Base-by-base conservation (phyloP, 1,284 basidiomycete species). In the Papiliotrema flavescens region DNA sequence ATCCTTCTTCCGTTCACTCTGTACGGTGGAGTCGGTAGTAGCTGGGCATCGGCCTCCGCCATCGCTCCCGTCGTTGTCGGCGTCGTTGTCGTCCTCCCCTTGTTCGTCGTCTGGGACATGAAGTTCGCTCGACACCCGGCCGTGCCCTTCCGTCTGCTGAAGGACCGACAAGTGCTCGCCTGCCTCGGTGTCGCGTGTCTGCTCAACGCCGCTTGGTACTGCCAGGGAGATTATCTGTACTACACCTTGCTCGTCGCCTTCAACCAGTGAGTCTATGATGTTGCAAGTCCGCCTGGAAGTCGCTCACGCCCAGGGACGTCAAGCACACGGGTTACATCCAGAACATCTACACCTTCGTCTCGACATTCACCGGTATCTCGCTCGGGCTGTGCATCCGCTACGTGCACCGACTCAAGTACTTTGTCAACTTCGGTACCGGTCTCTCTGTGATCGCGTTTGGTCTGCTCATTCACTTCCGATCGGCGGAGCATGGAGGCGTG, bases 1-100 rank as follows among this genome's bases (percentile, higher is more conserved):
- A 74, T 79, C 56, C 66, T 79, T 11, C 61, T 77, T 0, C 77
- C 77, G 0, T 69, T 79, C 54, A 74, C 76, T 5, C 66, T 79
- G 28, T 76, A 76, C 1, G 75, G 74, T 0, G 70, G 71, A 11
- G 50, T 59, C 0, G 58, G 52, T 14, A 55, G 53, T 24, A 57
- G 59, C 34, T 78, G 77, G 75, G 50, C 56, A 22, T 62, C 66
- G 2, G 71, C 71, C 1, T 60, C 71, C 45, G 69, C 76, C 59
- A 76, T 79, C 51, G 70, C 65, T 7, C 75, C 70, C 15, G 60
- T 79, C 17, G 72, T 79, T 28, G 61, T 79, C 46, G 77, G 78
- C 23, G 49, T 61, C 1, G 60, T 77, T 32, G 57, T 73, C n/a
- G 64, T 63, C 36, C 55, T 63, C 37, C 56, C 77, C 3, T 47